Evolutionary conservation across 2,329 filamentous ascomycete genomes (phyloP), one percentile per base, ranked within the genome.

Genomic region (Stagonosporopsis chrysanthemi): DNA sequence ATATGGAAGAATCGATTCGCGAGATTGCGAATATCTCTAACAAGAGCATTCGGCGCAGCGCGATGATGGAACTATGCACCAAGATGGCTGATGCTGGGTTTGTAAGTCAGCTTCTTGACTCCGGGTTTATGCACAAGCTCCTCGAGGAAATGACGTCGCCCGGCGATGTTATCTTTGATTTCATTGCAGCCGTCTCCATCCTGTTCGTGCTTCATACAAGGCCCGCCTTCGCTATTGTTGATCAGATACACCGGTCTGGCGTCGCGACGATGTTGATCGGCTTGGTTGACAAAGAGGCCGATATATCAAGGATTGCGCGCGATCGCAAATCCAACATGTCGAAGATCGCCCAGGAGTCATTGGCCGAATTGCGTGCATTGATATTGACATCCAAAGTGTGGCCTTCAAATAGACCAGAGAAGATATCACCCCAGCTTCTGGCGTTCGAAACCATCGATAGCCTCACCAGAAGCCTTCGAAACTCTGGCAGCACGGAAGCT

Each of bases 321-420:
- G 87, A 90, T 35, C 84, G 87, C 29, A 84, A 85, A 62, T 85
- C 78, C 55, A 92, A 92, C 63, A 81, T 93, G 70, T 88, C 91
- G 0, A 88, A 84, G 68, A 81, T 85, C 28, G 85, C 84, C 11
- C 87, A 87, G 65, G 79, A 77, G 15, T 80, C 84, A 0, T 70
- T 93, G 7, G 64, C 75, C 7, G 78, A 81, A 0, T 80, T 91
- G 39, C 85, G 87, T 56, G 73, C 76, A 1, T 75, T 79, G 3
- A 67, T 91, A 3, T 72, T 82, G 44, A 77, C 81, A 23, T 79
- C 86, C 33, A 72, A 81, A 0, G 75, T 90, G 1, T 94, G 90
- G 90, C 81, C 83, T 40, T 80, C 83, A 1, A 74, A 78, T 11
- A 74, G 75, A 38, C 84, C 83, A 6, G 67, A 75, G 3, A 70